Base-by-base conservation (phyloP, 2,329 filamentous ascomycete species). In the Calonectria naviculata region DNA sequence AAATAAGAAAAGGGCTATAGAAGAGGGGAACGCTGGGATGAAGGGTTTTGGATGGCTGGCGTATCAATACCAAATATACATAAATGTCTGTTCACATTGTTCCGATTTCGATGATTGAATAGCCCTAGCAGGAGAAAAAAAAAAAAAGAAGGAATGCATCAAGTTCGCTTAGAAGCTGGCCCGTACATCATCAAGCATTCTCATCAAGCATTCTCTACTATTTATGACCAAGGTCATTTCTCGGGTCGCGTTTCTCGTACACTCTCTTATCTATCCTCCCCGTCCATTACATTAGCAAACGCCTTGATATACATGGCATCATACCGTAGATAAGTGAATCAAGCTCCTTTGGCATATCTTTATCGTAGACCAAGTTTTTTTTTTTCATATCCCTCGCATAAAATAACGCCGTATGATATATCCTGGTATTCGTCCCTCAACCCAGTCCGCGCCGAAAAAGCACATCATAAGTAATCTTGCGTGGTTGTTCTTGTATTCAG, bases 361-460 rank as follows among this genome's bases (percentile, higher is more conserved):
- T 21, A 41, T 52, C 62, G 17, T 34, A 17, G 31, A 19, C 49
- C 61, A 44, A 46, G 15, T 60, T 54, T 65, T 28, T 38, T 41
- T 56, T 67, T 54, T 49, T 60, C 44, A 62, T 54, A 54, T 31
- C 61, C 67, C 56, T 68, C 24, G 21, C 58, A 56, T 36, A 36
- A 56, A 61, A 41, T 42, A 69, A 65, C 52, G 61, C 61, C 67
- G 34, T 52, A 31, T n/a, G 15, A 42, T 44, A 56, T 54, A 56
- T 36, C 67, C 61, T 65, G 42, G 54, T 70, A 66, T 65, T 56
- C 42, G 24, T 47, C 58, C 28, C 31, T 58, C 31, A 49, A 49
- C 24, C 65, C 54, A 29, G 17, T 49, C 31, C 36, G 34, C 26
- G 56, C 44, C 56, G 26, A 42, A 62, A 60, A 65, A 47, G 24